Evolutionary conservation across 768 basidiomycete genomes (phyloP).

Genomic region (Pulveroboletus sp.): DNA sequence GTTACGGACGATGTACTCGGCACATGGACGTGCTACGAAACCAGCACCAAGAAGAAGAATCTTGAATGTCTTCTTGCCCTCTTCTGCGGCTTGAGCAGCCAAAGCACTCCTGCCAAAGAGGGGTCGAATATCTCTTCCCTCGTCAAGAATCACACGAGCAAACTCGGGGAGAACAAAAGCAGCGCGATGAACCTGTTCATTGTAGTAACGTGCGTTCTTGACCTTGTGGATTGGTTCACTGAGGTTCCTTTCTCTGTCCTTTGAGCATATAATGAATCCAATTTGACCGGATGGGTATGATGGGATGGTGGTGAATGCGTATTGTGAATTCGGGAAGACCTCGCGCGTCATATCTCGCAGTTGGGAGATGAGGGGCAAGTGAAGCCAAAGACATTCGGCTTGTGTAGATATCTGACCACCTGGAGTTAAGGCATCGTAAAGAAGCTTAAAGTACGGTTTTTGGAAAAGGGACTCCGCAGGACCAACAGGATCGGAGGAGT

Average conservation of each 20-base stretch:
- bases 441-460: slow-evolving; percentile 93
- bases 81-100: slow-evolving; percentile 37
- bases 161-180: slow-evolving; percentile 96
- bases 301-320: slow-evolving; percentile 94
- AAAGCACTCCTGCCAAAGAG: slow-evolving; percentile 64
- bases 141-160: slow-evolving; percentile 66
- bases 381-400: slow-evolving; percentile 93
- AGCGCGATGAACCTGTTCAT: slow-evolving; percentile 67
- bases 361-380: slow-evolving; percentile 79
- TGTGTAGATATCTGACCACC: slow-evolving; percentile 95
- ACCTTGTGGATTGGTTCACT: slow-evolving; percentile 70
- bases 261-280: slow-evolving; percentile 88
- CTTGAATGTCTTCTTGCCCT: slow-evolving; percentile 50
- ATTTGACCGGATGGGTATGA: slow-evolving; percentile 99
- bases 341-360: slow-evolving; percentile 62
- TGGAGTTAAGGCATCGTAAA: slow-evolving; percentile 83
- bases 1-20: slow-evolving; percentile 84
- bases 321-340: slow-evolving; percentile 80
- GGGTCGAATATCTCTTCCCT: slow-evolving; percentile 67
- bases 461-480: slow-evolving; percentile 93
- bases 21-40: slow-evolving; percentile 93
- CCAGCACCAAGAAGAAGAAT: slow-evolving; percentile 91
- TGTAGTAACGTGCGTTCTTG: slow-evolving; percentile 78
- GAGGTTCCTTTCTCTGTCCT: slow-evolving; percentile 65
- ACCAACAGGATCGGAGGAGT: slow-evolving; percentile 96